These are phyloP conservation scores for Candida tallmaniae DNA, from an alignment of 805 yeast species.

Conservation along the genomic window DNA sequence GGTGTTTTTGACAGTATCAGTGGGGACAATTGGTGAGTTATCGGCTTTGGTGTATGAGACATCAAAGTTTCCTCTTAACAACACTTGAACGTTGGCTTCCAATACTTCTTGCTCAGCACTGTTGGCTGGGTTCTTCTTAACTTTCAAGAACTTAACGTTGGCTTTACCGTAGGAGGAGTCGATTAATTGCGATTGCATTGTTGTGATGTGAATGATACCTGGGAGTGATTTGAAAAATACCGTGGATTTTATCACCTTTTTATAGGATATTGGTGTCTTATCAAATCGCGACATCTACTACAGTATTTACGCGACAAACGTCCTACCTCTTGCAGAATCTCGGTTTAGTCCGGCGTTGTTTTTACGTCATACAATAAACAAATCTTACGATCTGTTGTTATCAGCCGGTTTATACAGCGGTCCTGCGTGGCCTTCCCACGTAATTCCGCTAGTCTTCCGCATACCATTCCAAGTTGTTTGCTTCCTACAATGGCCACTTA, in stretches of 20 bases:
- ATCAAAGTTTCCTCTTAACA: slow-evolving; percentile 77
- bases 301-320: background rate
- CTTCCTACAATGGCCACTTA: too few relatives aligned
- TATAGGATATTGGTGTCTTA: slow-evolving; percentile 4
- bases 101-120: slow-evolving; percentile 75
- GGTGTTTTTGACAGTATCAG: slow-evolving; percentile 91
- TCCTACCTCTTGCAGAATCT: background rate
- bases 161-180: slow-evolving; percentile 83
- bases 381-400: too few relatives aligned
- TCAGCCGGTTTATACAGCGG: too few relatives aligned
- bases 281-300: background rate
- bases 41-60: slow-evolving; percentile 83
- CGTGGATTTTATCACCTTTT: slow-evolving; percentile 1
- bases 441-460: too few relatives aligned
- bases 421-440: too few relatives aligned
- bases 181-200: slow-evolving; percentile 18
- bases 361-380: too few relatives aligned
- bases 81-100: slow-evolving; percentile 76
- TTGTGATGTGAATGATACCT: too few relatives aligned
- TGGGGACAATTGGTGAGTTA: slow-evolving; percentile 85
- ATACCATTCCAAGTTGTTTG: too few relatives aligned
- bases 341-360: slow-evolving; percentile 5
- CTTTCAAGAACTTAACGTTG: slow-evolving; percentile 88
- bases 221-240: too few relatives aligned
- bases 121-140: slow-evolving; percentile 68